Evolutionary conservation across 2,329 filamentous ascomycete genomes (phyloP).

Genomic region (Macrophomina tecta): DNA sequence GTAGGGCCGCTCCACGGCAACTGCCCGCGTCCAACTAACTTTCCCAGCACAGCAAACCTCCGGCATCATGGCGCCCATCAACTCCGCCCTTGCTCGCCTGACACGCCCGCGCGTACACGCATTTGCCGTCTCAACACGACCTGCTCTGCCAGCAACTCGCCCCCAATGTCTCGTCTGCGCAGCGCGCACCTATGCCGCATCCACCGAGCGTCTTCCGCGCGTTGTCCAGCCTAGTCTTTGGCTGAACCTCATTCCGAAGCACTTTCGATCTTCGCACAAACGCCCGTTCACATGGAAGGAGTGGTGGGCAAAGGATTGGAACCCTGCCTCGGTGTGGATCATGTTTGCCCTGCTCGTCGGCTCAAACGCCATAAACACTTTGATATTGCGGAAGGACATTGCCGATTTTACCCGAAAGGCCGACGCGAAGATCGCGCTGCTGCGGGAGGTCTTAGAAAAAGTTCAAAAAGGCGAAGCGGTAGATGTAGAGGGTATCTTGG

Average conservation of each 20-base stretch:
- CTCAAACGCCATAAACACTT: constrained; percentile 93
- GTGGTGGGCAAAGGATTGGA: constrained; percentile 47
- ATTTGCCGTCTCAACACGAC: neutral
- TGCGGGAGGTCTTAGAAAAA: constrained; percentile 76
- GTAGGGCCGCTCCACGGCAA: neutral
- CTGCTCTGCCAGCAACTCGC: neutral
- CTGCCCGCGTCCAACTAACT: neutral
- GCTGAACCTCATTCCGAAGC: constrained; percentile 45
- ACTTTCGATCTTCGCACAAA: constrained; percentile 32
- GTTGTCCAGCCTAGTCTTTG: constrained; percentile 46
- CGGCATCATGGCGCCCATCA: neutral
- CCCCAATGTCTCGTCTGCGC: constrained; percentile 22
- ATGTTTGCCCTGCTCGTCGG: constrained; percentile 78
- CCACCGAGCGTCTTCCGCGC: constrained; percentile 38
- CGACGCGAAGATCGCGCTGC: constrained; percentile 75
- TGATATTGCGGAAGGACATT: constrained; percentile 78
- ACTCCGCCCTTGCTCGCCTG: neutral
- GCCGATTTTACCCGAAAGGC: constrained; percentile 74
- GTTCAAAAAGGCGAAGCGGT: constrained; percentile 76
- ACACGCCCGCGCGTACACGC: neutral
- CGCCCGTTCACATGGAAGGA: constrained; percentile 1
- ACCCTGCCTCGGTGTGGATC: constrained; percentile 71
- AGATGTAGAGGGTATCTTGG: constrained; percentile 82
- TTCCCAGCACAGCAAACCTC: neutral
- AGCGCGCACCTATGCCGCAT: constrained; percentile 32